Conservation (phyloP, 2,329 filamentous ascomycete genomes). For the Plenodomus tracheiphilus region DNA sequence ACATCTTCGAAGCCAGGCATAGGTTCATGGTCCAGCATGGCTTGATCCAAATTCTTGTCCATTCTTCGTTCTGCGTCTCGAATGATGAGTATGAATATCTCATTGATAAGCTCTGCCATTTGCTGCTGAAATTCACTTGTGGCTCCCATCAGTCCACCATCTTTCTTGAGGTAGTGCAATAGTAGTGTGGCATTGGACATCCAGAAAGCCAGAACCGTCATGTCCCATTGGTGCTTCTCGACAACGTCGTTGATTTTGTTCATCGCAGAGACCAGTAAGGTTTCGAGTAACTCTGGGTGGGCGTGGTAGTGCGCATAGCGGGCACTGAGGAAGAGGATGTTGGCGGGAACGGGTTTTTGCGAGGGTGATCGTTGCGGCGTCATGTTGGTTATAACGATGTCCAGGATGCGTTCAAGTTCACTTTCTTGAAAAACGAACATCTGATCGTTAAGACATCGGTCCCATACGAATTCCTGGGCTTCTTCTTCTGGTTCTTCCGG, state of each 20-base stretch:
- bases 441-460: constrained; percentile 89
- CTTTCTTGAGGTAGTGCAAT: constrained; percentile 97
- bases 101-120: constrained; percentile 91
- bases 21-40: constrained; percentile 96
- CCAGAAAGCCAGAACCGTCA: constrained; percentile 99
- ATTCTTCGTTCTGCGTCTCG: constrained; percentile 92
- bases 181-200: constrained; percentile 94
- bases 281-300: constrained; percentile 78
- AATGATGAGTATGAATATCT: constrained; percentile 98
- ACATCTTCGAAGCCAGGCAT: constrained; percentile 98
- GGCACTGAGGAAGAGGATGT: constrained; percentile 93
- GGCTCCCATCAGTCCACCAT: constrained; percentile 75
- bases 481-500: constrained; percentile 84
- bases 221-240: constrained; percentile 97
- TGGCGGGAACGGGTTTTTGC: constrained; percentile 97
- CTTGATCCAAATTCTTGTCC: constrained; percentile 90
- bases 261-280: constrained; percentile 82
- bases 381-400: constrained; percentile 98
- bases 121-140: constrained; percentile 91
- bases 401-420: constrained; percentile 87
- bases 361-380: constrained; percentile 91
- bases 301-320: constrained; percentile 97
- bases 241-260: constrained; percentile 97
- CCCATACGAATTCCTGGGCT: constrained; percentile 94
- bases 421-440: constrained; percentile 99